Evolutionary conservation across 495 filamentous ascomycete species (phyloP).

Genomic region (Neurospora hispaniola): DNA sequence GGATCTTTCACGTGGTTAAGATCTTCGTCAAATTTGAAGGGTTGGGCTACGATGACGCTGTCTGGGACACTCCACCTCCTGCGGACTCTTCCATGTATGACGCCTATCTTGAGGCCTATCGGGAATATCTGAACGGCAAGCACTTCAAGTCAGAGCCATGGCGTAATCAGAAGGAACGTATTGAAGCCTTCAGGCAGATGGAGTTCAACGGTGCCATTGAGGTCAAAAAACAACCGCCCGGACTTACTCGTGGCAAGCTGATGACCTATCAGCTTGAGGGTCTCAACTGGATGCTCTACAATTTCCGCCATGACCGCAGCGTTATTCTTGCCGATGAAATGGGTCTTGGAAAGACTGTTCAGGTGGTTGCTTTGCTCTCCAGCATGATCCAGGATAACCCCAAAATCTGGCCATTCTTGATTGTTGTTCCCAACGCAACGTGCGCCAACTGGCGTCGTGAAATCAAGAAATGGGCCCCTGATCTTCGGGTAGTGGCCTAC

Average conservation of each 20-base stretch:
- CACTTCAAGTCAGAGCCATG: conserved; percentile 51
- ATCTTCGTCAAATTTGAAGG: conserved; percentile 88
- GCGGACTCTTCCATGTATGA: conserved; percentile 56
- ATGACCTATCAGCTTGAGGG: conserved; percentile 95
- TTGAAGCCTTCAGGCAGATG: conserved; percentile 48
- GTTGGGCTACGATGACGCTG: conserved; percentile 82
- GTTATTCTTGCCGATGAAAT: conserved; percentile 98
- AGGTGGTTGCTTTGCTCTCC: conserved; percentile 75
- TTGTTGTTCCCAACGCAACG: conserved; percentile 90
- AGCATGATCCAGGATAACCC: conserved; percentile 65
- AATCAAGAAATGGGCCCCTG: conserved; percentile 87
- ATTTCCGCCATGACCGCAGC: conserved; percentile 69
- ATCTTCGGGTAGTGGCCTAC: conserved; percentile 79
- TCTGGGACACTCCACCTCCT: conserved; percentile 80
- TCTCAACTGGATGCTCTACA: conserved; percentile 94
- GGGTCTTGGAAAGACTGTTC: conserved; percentile 97
- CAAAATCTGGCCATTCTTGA: conserved; percentile 79
- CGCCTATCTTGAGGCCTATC: conserved; percentile 75
- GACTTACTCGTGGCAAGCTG: conserved; percentile 64
- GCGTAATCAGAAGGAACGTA: conserved; percentile 44
- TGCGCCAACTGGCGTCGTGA: conserved; percentile 96
- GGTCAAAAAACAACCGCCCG: conserved; percentile 60
- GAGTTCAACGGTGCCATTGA: conserved; percentile 57
- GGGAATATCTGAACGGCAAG: conserved; percentile 67
- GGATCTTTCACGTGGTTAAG: conserved; percentile 55